Conservation (phyloP, 192 early-diverging fungal species). For the Paraglomus brasilianum region DNA sequence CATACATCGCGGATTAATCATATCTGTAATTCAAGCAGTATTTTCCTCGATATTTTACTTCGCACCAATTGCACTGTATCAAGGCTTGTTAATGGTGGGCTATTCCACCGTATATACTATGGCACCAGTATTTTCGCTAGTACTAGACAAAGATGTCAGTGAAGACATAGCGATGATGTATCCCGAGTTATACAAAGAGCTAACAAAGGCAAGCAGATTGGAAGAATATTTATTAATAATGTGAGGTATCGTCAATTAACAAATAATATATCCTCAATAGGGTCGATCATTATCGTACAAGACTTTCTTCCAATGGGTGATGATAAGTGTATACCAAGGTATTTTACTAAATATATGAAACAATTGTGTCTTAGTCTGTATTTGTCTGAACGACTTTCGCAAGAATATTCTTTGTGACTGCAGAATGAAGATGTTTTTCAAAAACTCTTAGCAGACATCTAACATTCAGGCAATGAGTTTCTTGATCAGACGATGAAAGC, state of each 20-base stretch:
- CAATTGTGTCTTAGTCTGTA: no score
- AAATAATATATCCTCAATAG: slow-evolving; percentile 31
- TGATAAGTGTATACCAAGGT: slow-evolving; percentile 96
- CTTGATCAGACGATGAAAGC: no score
- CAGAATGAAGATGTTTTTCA: no score
- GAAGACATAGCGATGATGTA: slow-evolving; percentile 89
- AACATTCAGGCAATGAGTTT: no score
- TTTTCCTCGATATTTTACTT: slow-evolving; percentile 96
- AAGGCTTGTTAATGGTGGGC: slow-evolving; percentile 83
- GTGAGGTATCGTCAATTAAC: neutral
- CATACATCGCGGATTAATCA: slow-evolving; percentile 95
- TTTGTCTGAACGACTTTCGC: no score
- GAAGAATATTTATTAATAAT: neutral
- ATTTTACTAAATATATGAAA: slow-evolving; percentile 61
- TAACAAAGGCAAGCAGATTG: slow-evolving; percentile 84
- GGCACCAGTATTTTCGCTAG: slow-evolving; percentile 94
- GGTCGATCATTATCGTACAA: slow-evolving; percentile 87
- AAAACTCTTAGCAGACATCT: no score
- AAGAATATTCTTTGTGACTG: no score
- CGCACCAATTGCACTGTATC: slow-evolving; percentile 94
- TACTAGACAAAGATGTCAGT: slow-evolving; percentile 85
- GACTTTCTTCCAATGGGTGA: slow-evolving; percentile 93
- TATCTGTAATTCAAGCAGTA: slow-evolving; percentile 97
- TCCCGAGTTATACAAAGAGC: slow-evolving; percentile 91
- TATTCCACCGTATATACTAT: slow-evolving; percentile 98